These are phyloP conservation scores for Glycine latifolia DNA, from an alignment of 306 rosid genomes.

Conservation along the genomic window DNA sequence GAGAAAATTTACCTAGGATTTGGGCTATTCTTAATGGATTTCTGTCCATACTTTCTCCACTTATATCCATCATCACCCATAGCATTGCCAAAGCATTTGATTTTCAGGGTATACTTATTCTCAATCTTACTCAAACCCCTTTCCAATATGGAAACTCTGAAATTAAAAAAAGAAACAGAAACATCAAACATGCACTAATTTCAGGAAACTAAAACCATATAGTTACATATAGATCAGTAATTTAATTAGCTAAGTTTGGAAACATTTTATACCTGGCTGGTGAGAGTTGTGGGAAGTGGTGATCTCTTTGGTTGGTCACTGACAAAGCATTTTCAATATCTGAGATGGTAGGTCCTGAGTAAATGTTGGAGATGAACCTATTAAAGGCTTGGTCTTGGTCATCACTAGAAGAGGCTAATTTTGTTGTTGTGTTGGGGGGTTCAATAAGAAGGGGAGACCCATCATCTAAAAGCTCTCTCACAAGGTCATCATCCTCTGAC, in stretches of 20 bases:
- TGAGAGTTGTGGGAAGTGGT: slow-evolving; percentile 57
- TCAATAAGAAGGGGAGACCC: slow-evolving; percentile 59
- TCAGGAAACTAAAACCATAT: neutral
- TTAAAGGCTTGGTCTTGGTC: slow-evolving; percentile 49
- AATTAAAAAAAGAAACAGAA: slow-evolving; percentile 34
- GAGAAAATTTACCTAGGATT: slow-evolving; percentile 78
- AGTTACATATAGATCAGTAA: neutral
- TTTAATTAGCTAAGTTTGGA: neutral
- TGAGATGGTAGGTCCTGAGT: slow-evolving; percentile 77
- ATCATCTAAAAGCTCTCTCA: slow-evolving; percentile 76
- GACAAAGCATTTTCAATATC: slow-evolving; percentile 81
- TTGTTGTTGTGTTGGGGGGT: neutral
- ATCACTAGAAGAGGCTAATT: slow-evolving; percentile 37
- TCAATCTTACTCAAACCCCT: slow-evolving; percentile 74
- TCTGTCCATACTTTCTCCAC: slow-evolving; percentile 97
- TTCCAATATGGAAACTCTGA: slow-evolving; percentile 72
- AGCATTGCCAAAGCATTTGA: slow-evolving; percentile 79
- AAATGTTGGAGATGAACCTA: slow-evolving; percentile 56
- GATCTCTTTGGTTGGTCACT: slow-evolving; percentile 50
- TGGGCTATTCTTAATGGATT: slow-evolving; percentile 86
- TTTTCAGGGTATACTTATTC: slow-evolving; percentile 81
- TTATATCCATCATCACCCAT: slow-evolving; percentile 92
- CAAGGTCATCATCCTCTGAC: slow-evolving; percentile 68
- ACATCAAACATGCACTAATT: neutral
- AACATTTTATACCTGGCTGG: slow-evolving; percentile 56